Evolutionary conservation across 306 rosid genomes (phyloP).

Genomic region (Crataegus laevigata): DNA sequence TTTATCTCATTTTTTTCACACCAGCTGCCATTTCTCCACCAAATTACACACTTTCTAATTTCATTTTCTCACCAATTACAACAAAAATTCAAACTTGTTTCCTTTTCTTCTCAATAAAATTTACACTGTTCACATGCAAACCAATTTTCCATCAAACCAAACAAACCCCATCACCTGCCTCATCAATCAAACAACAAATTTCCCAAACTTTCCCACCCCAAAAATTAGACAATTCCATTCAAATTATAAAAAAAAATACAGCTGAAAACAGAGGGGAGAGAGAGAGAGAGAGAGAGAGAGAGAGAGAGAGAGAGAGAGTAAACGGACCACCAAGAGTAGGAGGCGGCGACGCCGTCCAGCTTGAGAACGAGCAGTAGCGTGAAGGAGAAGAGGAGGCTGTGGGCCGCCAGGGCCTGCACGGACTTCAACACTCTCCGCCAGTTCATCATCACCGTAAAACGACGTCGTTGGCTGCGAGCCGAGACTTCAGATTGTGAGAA

Average conservation of each 20-base stretch:
- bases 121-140: background rate
- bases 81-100: background rate
- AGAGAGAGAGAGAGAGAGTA: background rate
- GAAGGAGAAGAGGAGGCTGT: slow-evolving; percentile 63
- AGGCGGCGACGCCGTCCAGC: slow-evolving; percentile 69
- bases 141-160: background rate
- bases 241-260: background rate
- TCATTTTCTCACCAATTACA: background rate
- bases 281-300: background rate
- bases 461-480: background rate
- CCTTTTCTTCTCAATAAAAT: background rate
- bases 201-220: slow-evolving; percentile 1
- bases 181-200: background rate
- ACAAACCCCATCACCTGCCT: background rate
- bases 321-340: slow-evolving; percentile 87
- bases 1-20: background rate
- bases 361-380: slow-evolving; percentile 81
- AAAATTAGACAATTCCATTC: background rate
- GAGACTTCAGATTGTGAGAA: background rate
- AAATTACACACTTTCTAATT: background rate
- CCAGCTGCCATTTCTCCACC: background rate
- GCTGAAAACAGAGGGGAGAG: background rate
- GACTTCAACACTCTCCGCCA: slow-evolving; percentile 96
- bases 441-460: slow-evolving; percentile 35
- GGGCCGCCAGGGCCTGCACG: slow-evolving; percentile 77